A percentile compares a stretch with the other conserved stretches of the same genome.
phyloP scores from a whole-genome alignment of 257 asterid species.

The Primulina tabacum region DNA sequence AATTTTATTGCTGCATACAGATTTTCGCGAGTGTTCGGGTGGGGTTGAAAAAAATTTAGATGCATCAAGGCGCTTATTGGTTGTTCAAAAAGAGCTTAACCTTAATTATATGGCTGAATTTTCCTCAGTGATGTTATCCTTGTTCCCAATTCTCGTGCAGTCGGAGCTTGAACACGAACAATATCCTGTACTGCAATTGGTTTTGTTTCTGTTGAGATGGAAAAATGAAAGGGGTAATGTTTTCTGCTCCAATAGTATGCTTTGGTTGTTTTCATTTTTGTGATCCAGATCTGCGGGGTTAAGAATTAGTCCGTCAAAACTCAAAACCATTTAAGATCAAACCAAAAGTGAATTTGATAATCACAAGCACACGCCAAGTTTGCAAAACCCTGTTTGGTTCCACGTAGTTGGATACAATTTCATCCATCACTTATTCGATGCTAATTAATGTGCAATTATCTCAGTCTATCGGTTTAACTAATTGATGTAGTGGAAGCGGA shows the following conservation, averaged over 20 bases:
- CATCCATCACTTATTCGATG: conserved; percentile 1
- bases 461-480: background rate
- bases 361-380: too few relatives aligned
- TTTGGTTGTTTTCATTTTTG: conserved; percentile 12
- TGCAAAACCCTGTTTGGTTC: too few relatives aligned
- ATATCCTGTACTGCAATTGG: conserved; percentile 51
- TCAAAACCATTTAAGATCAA: conserved; percentile 4
- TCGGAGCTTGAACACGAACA: conserved; percentile 96
- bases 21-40: conserved; percentile 47
- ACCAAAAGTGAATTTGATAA: background rate
- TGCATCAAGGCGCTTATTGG: conserved; percentile 62
- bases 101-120: conserved; percentile 52
- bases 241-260: conserved; percentile 22
- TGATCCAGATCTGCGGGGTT: conserved; percentile 23
- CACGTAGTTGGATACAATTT: conserved; percentile 14
- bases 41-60: conserved; percentile 64
- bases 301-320: background rate
- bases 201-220: conserved; percentile 72
- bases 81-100: conserved; percentile 78
- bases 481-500: too few relatives aligned
- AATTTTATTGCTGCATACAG: conserved; percentile 49
- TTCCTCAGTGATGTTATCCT: conserved; percentile 51
- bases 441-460: conserved; percentile 2
- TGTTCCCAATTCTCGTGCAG: conserved; percentile 58
- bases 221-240: conserved; percentile 65